A percentile compares a stretch with the other conserved stretches of the same genome.
Conservation (phyloP, 305 asterid species). For the Coffea humblotiana region DNA sequence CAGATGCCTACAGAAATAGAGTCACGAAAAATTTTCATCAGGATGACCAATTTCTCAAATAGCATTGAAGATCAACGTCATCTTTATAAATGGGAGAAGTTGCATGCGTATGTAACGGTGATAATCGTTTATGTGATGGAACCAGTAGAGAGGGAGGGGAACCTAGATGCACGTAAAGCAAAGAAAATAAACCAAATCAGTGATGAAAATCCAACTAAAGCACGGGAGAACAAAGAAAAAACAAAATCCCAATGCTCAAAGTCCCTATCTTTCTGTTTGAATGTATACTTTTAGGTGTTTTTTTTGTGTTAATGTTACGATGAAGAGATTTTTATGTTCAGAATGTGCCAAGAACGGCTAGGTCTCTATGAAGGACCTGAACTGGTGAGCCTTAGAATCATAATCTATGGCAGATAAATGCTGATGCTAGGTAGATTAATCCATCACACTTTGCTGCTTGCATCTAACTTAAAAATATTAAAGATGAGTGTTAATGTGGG, state of each 20-base stretch:
- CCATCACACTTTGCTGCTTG: neutral
- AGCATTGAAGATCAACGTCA: neutral
- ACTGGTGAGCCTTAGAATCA: neutral
- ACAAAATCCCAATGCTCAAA: neutral
- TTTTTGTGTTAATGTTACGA: neutral
- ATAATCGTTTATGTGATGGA: neutral
- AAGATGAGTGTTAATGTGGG: neutral
- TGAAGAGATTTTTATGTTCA: neutral
- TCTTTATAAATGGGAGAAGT: neutral
- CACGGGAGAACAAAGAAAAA: too few relatives aligned
- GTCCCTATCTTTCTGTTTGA: neutral
- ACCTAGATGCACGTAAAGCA: neutral
- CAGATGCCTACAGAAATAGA: slow-evolving; percentile 38
- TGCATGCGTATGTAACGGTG: neutral
- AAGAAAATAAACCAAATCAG: neutral
- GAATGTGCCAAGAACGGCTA: neutral
- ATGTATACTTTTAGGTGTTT: neutral
- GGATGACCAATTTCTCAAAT: neutral
- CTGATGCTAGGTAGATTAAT: neutral
- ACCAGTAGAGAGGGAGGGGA: neutral
- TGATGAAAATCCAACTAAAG: neutral
- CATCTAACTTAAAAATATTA: neutral
- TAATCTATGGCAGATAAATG: neutral
- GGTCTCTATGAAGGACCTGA: neutral
- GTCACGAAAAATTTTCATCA: neutral